Conservation (phyloP, 495 filamentous ascomycete genomes). For the Antarctomyces pellizariae region DNA sequence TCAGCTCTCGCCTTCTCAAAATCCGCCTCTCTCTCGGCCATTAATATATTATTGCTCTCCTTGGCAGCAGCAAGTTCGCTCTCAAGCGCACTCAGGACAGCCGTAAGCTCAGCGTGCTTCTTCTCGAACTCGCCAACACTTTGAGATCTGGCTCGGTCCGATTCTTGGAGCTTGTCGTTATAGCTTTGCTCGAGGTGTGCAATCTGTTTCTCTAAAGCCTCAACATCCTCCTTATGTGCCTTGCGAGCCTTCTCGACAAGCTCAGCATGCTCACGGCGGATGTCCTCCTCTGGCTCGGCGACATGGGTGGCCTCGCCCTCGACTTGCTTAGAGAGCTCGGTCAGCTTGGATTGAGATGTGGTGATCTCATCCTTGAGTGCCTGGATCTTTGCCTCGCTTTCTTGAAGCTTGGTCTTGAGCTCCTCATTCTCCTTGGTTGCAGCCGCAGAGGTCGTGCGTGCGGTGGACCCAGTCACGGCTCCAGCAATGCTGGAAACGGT, state of each 20-base stretch:
- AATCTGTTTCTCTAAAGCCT: conserved; percentile 13
- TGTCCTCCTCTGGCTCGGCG: conserved; percentile 7
- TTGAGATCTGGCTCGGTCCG: conserved; percentile 8
- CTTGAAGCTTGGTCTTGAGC: conserved; percentile 23
- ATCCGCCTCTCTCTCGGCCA: conserved; percentile 10
- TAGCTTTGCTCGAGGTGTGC: conserved; percentile 9
- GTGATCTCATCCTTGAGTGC: conserved; percentile 21
- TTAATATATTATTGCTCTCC: conserved; percentile 4
- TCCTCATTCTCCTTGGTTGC: conserved; percentile 25
- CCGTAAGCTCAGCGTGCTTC: conserved; percentile 15
- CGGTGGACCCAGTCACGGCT: conserved; percentile 13
- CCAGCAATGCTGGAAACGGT: conserved; percentile 19
- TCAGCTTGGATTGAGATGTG: conserved; percentile 10
- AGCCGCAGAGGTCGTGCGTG: conserved; percentile 13
- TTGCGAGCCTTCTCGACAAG: conserved; percentile 13
- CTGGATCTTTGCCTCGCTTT: conserved; percentile 14
- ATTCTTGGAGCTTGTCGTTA: conserved; percentile 6
- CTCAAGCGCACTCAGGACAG: conserved; percentile 18
- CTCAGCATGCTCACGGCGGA: conserved; percentile 8
- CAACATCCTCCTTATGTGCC: conserved; percentile 16
- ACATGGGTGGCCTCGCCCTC: conserved; percentile 9
- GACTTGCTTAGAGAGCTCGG: conserved; percentile 9
- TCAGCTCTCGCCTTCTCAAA: conserved; percentile 20
- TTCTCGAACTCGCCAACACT: conserved; percentile 10
- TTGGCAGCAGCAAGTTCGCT: conserved; percentile 7